phyloP scores from a whole-genome alignment of 164 flowering plant species.

The Kingdonia uniflora region DNA sequence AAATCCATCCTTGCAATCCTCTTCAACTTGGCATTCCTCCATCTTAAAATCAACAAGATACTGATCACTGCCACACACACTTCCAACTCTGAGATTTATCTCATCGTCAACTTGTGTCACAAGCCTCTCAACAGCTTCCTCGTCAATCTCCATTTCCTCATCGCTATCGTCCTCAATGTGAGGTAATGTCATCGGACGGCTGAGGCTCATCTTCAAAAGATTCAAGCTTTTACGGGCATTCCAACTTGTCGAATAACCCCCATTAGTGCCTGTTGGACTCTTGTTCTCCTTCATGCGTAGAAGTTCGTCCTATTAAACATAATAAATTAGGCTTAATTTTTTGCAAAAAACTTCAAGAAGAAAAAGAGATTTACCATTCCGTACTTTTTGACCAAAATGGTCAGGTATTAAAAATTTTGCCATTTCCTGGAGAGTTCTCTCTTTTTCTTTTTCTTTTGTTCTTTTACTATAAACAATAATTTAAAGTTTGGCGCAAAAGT shows the following conservation, averaged over 20 bases:
- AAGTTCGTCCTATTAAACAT: slow-evolving; percentile 68
- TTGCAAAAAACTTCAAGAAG: too few species aligned
- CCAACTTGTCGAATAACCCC: slow-evolving; percentile 65
- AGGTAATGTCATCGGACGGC: slow-evolving; percentile 51
- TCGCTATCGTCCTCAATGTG: slow-evolving; percentile 81
- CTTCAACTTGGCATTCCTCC: slow-evolving; percentile 38
- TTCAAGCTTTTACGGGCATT: slow-evolving; percentile 87
- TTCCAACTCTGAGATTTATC: slow-evolving; percentile 1
- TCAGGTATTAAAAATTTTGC: too few species aligned
- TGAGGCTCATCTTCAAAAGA: slow-evolving; percentile 68
- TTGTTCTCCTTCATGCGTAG: slow-evolving; percentile 65
- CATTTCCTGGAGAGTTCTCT: too few species aligned
- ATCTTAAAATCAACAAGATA: slow-evolving; percentile 62
- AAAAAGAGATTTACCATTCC: too few species aligned
- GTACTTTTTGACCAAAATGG: too few species aligned
- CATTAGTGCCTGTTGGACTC: slow-evolving; percentile 27
- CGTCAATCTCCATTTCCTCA: slow-evolving; percentile 94
- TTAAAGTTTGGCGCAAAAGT: too few species aligned
- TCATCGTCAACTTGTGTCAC: slow-evolving; percentile 1
- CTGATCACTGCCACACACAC: too few species aligned
- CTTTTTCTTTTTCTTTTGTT: too few species aligned
- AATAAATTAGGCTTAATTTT: background rate
- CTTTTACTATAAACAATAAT: too few species aligned
- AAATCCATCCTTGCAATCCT: slow-evolving; percentile 16
- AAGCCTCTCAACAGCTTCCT: slow-evolving; percentile 58